Evolutionary conservation across 768 basidiomycete species (phyloP).

Genomic region (Neoboletus magnificus): DNA sequence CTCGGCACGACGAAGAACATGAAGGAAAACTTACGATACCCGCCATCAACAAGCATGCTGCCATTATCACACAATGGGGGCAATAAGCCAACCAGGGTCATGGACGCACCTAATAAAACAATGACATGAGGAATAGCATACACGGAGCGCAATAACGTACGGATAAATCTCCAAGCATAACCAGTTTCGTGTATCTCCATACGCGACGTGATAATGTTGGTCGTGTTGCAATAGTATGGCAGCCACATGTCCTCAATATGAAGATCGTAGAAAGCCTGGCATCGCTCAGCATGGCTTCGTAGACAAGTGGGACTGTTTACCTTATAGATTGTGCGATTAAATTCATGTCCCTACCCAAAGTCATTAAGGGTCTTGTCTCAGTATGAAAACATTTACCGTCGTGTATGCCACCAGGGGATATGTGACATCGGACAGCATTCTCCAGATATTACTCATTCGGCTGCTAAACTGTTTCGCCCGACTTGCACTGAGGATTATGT

Average conservation of each 20-base stretch:
- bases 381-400: constrained; percentile 42
- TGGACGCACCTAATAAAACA: constrained; percentile 72
- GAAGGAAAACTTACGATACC: constrained; percentile 61
- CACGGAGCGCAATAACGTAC: constrained; percentile 38
- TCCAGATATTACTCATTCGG: constrained; percentile 92
- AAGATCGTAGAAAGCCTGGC: constrained; percentile 83
- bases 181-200: constrained; percentile 99
- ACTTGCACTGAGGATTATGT: constrained; percentile 80
- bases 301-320: constrained; percentile 31
- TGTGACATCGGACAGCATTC: constrained; percentile 87
- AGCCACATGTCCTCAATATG: constrained; percentile 99
- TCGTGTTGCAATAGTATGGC: constrained; percentile 96
- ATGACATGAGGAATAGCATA: constrained; percentile 3
- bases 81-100: constrained; percentile 93
- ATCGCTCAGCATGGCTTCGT: constrained; percentile 5
- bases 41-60: constrained; percentile 86
- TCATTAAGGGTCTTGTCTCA: not conserved
- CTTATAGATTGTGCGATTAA: constrained; percentile 94
- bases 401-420: constrained; percentile 77
- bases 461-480: constrained; percentile 89
- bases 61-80: constrained; percentile 96
- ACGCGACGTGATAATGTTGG: constrained; percentile 91
- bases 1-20: not conserved
- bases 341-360: constrained; percentile 77
- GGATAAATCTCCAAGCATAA: constrained; percentile 96